Evolutionary conservation across 169 alveolate species (phyloP), one percentile per base, ranked within the genome.

Genomic region (Plasmodium coatneyi): DNA sequence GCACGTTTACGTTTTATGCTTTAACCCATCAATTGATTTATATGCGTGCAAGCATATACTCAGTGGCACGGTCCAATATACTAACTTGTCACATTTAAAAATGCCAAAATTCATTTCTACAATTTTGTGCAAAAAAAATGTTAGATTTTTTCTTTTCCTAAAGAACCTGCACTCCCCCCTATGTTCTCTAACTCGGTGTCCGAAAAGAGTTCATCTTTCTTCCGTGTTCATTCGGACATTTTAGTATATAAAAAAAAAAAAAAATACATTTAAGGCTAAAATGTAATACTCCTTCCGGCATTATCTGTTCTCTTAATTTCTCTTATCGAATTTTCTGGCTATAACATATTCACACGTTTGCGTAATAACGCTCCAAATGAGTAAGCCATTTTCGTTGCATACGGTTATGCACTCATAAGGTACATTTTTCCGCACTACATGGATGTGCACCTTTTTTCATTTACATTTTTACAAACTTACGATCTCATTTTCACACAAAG

Each of bases 121-220:
- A 19, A 32, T 34, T 70, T 52, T 71, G 22, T 60, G 10, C 46
- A 46, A 28, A 71, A 16, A 25, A 46, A 28, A 71, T 83, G 25
- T 71, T 36, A 28, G 39, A 66, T 22, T 66, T 84, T 74, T 43
- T 74, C 80, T 72, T 84, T 72, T 74, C 74, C 39, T 74, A 16
- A 12, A 49, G 60, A 54, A 87, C 93, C 93, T 87, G 93, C 93
- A 79, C 93, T 87, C 32, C 93, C 89, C 56, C 93, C 93, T 79
- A 87, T 87, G 71, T 87, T 79, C 52, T 87, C 89, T 79, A 87
- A 43, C 46, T 87, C 93, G n/a, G 39, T 87, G 82, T 78, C 72
- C 39, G 93, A 78, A 72, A 87, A 87, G 5, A 79, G 32, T 66
- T 76, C 84, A 12, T 34, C 60, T 87, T 87, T 79, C 93, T 87